phyloP scores from a whole-genome alignment of 2,329 filamentous ascomycete species.

The Aspergillus chevalieri region DNA sequence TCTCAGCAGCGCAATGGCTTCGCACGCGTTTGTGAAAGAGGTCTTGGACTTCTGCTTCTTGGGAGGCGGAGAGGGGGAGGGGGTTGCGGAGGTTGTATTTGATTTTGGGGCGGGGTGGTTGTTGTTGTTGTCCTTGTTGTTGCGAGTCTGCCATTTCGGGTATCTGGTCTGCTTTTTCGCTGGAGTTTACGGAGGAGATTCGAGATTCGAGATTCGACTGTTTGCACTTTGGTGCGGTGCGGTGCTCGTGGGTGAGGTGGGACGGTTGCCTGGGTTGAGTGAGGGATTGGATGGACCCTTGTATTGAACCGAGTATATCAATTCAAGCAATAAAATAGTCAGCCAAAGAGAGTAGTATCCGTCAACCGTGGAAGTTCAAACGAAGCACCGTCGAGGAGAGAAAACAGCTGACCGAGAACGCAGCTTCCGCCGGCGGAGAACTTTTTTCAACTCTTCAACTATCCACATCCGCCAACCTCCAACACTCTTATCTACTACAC shows the following conservation, averaged over 20 bases:
- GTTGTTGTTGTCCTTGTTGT: conserved; percentile 18
- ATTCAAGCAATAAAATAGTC: no score
- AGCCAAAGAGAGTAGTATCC: no score
- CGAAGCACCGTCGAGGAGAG: no score
- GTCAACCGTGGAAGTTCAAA: no score
- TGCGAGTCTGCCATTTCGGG: conserved; percentile 9
- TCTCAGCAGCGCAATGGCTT: conserved; percentile 66
- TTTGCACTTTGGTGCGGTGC: no score
- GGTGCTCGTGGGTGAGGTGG: no score
- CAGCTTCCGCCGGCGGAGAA: background rate
- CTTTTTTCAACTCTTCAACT: background rate
- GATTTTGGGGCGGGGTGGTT: conserved; percentile 10
- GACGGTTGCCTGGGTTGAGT: no score
- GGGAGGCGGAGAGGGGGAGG: conserved; percentile 71
- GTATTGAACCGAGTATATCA: no score
- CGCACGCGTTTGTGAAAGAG: conserved; percentile 76
- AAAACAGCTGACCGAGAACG: background rate
- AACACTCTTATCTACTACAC: background rate
- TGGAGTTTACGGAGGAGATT: background rate
- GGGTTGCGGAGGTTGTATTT: conserved; percentile 59
- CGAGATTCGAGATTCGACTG: no score
- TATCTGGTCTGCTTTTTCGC: background rate
- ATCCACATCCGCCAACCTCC: background rate
- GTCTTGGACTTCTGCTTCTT: conserved; percentile 75
- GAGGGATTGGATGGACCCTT: no score